These are phyloP conservation scores for Trichoderma virens DNA, from an alignment of 495 filamentous ascomycete genomes.

Conservation along the genomic window DNA sequence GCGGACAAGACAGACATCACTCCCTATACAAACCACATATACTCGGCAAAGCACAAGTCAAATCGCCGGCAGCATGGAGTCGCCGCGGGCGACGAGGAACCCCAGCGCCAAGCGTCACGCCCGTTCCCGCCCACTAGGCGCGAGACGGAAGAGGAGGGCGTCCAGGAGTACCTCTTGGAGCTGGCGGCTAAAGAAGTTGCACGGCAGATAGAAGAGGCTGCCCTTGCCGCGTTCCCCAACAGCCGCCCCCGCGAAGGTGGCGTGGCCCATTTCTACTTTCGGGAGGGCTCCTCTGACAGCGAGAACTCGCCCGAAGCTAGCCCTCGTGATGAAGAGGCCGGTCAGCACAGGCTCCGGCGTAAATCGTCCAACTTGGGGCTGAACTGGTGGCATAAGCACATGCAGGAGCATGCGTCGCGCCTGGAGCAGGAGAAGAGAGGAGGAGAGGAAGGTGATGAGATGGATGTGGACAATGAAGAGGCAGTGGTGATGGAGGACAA, in stretches of 20 bases:
- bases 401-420: slow-evolving; percentile 39
- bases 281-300: slow-evolving; percentile 40
- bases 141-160: slow-evolving; percentile 60
- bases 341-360: slow-evolving; percentile 27
- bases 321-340: slow-evolving; percentile 23
- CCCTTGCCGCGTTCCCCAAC: slow-evolving; percentile 44
- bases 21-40: slow-evolving; percentile 50
- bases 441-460: slow-evolving; percentile 9
- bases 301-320: slow-evolving; percentile 22
- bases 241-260: slow-evolving; percentile 36
- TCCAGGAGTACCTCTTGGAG: slow-evolving; percentile 66
- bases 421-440: slow-evolving; percentile 18
- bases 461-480: slow-evolving; percentile 5
- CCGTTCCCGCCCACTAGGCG: slow-evolving; percentile 31
- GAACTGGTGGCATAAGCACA: slow-evolving; percentile 44
- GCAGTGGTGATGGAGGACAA: not conserved
- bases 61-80: slow-evolving; percentile 18
- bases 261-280: slow-evolving; percentile 47
- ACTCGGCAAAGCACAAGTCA: slow-evolving; percentile 36
- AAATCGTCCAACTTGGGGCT: slow-evolving; percentile 39
- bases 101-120: slow-evolving; percentile 33
- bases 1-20: slow-evolving; percentile 53
- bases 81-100: slow-evolving; percentile 18
- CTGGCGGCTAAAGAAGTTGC: slow-evolving; percentile 70
- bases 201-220: slow-evolving; percentile 49